phyloP scores from a whole-genome alignment of 257 asterid genomes.

The Lavandula angustifolia region DNA sequence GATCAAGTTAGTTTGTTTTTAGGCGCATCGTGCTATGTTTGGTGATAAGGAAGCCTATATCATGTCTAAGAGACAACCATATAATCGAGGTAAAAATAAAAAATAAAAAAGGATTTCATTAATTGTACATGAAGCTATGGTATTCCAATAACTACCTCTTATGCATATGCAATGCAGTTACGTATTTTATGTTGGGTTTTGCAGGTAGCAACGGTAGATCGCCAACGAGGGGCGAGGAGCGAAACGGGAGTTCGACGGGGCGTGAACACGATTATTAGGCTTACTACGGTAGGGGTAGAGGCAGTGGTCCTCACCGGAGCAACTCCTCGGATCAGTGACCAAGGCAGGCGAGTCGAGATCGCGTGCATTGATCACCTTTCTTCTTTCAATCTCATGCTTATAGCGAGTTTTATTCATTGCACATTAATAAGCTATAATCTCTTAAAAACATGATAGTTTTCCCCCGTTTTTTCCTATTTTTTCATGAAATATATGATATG shows the following conservation, averaged over 20 bases:
- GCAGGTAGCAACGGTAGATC: slow-evolving; percentile 40
- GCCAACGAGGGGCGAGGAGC: slow-evolving; percentile 34
- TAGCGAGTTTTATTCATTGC: background rate
- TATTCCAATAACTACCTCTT: no score
- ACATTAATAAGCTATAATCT: background rate
- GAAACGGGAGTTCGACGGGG: slow-evolving; percentile 23
- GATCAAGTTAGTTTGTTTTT: slow-evolving; percentile 15
- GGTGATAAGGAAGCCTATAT: slow-evolving; percentile 50
- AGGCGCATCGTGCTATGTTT: slow-evolving; percentile 51
- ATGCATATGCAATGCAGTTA: background rate
- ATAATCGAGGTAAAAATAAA: slow-evolving; percentile 43
- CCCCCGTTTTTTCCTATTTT: background rate
- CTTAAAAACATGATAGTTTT: background rate
- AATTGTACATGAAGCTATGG: background rate
- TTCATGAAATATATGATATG: background rate
- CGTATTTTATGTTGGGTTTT: background rate
- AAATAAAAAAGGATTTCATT: no score
- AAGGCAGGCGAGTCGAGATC: slow-evolving; percentile 14
- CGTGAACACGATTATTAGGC: slow-evolving; percentile 20
- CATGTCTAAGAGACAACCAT: slow-evolving; percentile 38
- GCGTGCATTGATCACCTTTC: slow-evolving; percentile 3
- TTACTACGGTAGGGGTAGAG: background rate
- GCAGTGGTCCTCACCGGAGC: slow-evolving; percentile 19
- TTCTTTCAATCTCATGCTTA: slow-evolving; percentile 7
- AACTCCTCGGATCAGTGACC: slow-evolving; percentile 10